Conservation (phyloP, 805 yeast species). For the Limtongia smithiae region DNA sequence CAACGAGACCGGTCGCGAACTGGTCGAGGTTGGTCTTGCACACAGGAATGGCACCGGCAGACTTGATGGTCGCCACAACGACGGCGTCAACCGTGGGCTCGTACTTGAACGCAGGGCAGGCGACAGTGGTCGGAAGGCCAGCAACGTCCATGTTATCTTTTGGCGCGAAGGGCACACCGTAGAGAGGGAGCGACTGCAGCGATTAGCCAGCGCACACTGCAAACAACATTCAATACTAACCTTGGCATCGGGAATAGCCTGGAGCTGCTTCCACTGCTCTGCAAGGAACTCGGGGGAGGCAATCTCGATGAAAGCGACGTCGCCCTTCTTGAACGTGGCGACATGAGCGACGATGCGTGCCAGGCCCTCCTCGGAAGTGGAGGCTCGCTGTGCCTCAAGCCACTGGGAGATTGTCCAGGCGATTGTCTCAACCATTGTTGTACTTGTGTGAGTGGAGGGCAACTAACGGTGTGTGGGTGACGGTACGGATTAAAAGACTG, state of each 20-base stretch:
- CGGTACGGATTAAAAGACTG: no score
- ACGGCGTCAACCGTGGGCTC: constrained; percentile 69
- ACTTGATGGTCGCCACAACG: constrained; percentile 67
- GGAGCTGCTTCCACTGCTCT: constrained; percentile 77
- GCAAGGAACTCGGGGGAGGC: constrained; percentile 55
- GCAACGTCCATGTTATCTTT: constrained; percentile 91
- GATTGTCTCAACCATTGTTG: constrained; percentile 12
- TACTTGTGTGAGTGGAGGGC: no score
- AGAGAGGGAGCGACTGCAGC: constrained; percentile 49
- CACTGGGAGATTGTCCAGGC: constrained; percentile 86
- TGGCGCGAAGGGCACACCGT: constrained; percentile 93
- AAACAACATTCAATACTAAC: constrained; percentile 34
- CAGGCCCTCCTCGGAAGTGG: constrained; percentile 63
- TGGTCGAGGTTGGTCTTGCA: constrained; percentile 97
- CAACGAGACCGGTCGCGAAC: constrained; percentile 96
- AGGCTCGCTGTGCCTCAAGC: constrained; percentile 60
- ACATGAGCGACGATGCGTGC: constrained; percentile 43
- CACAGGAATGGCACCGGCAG: constrained; percentile 86
- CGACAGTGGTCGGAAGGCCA: constrained; percentile 88
- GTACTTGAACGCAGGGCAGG: constrained; percentile 82
- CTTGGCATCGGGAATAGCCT: constrained; percentile 51
- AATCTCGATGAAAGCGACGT: constrained; percentile 90
- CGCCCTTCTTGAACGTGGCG: constrained; percentile 40
- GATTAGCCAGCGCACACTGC: not conserved
- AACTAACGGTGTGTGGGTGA: no score